Percentiles rank a stretch among this genome's conserved stretches.
Evolutionary conservation across 345 rosid genomes (phyloP).

Genomic region (Raphanus raphanistrum): DNA sequence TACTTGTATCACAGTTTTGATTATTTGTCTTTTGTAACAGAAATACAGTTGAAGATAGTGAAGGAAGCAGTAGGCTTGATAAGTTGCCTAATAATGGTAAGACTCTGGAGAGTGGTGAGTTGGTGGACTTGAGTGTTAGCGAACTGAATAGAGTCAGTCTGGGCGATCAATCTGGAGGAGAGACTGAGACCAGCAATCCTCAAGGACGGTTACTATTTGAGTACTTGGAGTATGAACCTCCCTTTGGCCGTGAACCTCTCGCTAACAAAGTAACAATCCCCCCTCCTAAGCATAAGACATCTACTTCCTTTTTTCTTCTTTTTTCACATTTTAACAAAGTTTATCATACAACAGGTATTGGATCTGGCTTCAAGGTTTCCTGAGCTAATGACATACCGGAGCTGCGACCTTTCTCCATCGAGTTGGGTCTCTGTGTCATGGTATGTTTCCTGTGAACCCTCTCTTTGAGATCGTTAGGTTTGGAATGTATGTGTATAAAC

Average conservation of each 20-base stretch:
- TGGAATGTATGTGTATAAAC: background rate
- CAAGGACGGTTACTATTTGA: conserved; percentile 62
- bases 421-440: conserved; percentile 99
- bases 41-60: conserved; percentile 67
- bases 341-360: conserved; percentile 48
- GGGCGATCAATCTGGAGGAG: conserved; percentile 55
- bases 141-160: conserved; percentile 50
- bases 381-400: conserved; percentile 62
- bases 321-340: background rate
- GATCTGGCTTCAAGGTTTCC: conserved; percentile 74
- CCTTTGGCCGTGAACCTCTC: conserved; percentile 81
- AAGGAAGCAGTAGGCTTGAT: conserved; percentile 57
- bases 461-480: background rate
- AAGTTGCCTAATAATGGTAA: conserved; percentile 42
- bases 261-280: conserved; percentile 59
- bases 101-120: conserved; percentile 34
- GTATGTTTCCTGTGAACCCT: conserved; percentile 38
- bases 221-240: conserved; percentile 73
- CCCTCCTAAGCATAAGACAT: background rate
- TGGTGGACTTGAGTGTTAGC: conserved; percentile 40
- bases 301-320: background rate
- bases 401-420: conserved; percentile 76
- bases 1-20: background rate
- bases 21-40: conserved; percentile 39
- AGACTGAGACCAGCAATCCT: conserved; percentile 52